Percentiles rank a stretch among this genome's conserved stretches.
Conservation (phyloP, 106 monocot species). For the Vanilla planifolia region DNA sequence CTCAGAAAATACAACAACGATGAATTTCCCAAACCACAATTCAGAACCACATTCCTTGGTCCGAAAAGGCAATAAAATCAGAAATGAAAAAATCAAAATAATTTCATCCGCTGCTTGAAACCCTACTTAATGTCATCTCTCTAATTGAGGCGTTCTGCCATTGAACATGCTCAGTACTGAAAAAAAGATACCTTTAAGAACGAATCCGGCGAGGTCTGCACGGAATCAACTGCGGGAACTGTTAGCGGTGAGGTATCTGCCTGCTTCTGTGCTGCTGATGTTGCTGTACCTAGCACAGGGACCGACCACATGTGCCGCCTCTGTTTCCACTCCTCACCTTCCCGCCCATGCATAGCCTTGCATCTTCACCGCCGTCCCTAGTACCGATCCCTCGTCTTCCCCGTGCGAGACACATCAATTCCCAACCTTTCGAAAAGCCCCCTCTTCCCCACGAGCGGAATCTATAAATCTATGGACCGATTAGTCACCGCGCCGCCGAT, state of each 20-base stretch:
- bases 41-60: too few relatives aligned
- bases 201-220: constrained; percentile 22
- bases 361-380: constrained; percentile 30
- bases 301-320: constrained; percentile 59
- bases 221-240: constrained; percentile 6
- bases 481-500: neutral
- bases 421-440: neutral
- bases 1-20: too few relatives aligned
- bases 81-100: too few relatives aligned
- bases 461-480: constrained; percentile 11
- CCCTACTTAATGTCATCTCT: too few relatives aligned
- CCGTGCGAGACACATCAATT: constrained; percentile 19
- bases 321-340: constrained; percentile 43
- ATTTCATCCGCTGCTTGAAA: too few relatives aligned
- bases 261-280: constrained; percentile 13
- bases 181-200: constrained; percentile 39
- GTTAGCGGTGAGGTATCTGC: constrained; percentile 6
- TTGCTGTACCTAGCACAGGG: constrained; percentile 25
- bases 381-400: constrained; percentile 20
- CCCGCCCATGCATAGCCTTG: constrained; percentile 62
- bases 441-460: neutral
- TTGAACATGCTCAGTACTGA: too few relatives aligned
- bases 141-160: too few relatives aligned
- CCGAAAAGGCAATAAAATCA: too few relatives aligned
- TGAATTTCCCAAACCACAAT: too few relatives aligned